Percentiles rank a stretch among this genome's conserved stretches.
Evolutionary conservation across 805 yeast genomes (phyloP).

Genomic region (Monosporozyma aerobia): DNA sequence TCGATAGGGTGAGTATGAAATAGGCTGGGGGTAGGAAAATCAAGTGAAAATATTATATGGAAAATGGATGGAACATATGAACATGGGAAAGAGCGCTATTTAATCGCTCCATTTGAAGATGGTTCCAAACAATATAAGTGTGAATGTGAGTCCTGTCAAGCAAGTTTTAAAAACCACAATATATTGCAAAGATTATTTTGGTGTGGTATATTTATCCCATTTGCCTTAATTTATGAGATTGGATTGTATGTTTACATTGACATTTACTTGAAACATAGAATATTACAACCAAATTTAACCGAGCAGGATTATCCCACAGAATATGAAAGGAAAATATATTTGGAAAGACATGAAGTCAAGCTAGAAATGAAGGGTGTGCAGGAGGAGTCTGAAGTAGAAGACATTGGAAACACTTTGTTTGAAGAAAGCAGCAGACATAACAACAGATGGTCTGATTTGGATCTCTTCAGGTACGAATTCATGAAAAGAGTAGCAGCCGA

Average conservation of each 20-base stretch:
- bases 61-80: background rate
- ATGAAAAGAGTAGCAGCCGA: conserved; percentile 9
- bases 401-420: background rate
- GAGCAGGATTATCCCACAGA: conserved; percentile 24
- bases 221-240: conserved; percentile 15
- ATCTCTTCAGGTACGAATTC: conserved; percentile 4
- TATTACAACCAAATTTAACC: conserved; percentile 14
- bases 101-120: conserved; percentile 13
- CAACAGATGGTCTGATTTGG: background rate
- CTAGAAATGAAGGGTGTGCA: background rate
- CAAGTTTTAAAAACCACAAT: conserved; percentile 1
- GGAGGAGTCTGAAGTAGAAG: background rate
- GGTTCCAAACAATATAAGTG: conserved; percentile 11
- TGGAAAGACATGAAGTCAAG: conserved; percentile 2
- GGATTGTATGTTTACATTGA: conserved; percentile 14
- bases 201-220: conserved; percentile 20
- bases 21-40: background rate
- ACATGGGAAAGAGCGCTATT: conserved; percentile 1
- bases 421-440: background rate
- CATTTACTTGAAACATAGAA: conserved; percentile 16
- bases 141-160: conserved; percentile 18
- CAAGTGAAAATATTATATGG: background rate
- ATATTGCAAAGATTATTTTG: conserved; percentile 11
- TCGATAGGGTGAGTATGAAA: background rate
- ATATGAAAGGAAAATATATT: conserved; percentile 13